Percentiles rank a stretch among this genome's conserved stretches.
phyloP scores from a whole-genome alignment of 371 early-diverging fungal genomes.

The Cokeromyces recurvatus region DNA sequence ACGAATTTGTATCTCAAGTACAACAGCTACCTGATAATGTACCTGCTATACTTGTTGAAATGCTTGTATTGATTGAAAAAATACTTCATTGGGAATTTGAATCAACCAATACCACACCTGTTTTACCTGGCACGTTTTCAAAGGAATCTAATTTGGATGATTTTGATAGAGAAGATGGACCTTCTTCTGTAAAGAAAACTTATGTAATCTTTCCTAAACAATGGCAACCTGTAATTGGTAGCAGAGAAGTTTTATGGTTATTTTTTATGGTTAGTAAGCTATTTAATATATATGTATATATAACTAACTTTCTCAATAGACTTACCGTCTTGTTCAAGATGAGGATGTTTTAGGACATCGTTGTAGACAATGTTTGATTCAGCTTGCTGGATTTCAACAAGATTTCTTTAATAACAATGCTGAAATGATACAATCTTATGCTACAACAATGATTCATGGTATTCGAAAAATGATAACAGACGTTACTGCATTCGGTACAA shows the following conservation, averaged over 20 bases:
- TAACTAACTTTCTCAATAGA: too few relatives aligned
- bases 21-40: conserved; percentile 15
- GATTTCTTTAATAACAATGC: conserved; percentile 52
- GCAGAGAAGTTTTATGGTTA: conserved; percentile 50
- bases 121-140: conserved; percentile 49
- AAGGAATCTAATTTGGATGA: conserved; percentile 36
- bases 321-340: conserved; percentile 38
- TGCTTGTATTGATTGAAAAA: conserved; percentile 50
- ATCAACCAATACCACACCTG: conserved; percentile 32
- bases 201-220: conserved; percentile 43
- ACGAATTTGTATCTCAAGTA: conserved; percentile 27
- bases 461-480: conserved; percentile 49
- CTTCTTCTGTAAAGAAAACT: conserved; percentile 26
- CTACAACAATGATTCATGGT: conserved; percentile 53
- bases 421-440: conserved; percentile 39
- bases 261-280: conserved; percentile 58
- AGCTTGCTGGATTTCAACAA: conserved; percentile 67
- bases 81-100: conserved; percentile 71
- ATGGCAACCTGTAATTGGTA: conserved; percentile 47
- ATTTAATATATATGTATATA: conserved; percentile 1
- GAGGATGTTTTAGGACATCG: conserved; percentile 52
- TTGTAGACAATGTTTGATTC: conserved; percentile 61
- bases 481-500: conserved; percentile 21
- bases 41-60: conserved; percentile 31
- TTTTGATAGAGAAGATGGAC: conserved; percentile 43